Conservation (phyloP, 495 filamentous ascomycete genomes). For the Trichoderma reesei region DNA sequence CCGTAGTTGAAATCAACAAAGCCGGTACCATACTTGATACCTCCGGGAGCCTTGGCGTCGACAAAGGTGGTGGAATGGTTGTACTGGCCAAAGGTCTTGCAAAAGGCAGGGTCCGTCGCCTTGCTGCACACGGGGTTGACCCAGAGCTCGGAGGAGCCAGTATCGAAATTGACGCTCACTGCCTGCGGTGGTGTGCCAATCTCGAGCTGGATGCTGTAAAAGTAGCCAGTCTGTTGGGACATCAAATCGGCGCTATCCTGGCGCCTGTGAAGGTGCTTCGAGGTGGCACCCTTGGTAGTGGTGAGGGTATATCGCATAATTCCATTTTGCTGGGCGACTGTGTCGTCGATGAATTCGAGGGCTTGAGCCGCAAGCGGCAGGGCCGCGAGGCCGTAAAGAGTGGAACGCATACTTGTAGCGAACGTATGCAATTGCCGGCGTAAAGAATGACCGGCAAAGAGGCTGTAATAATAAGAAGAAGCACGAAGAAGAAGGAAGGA, state of each 20-base stretch:
- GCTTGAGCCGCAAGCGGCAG: not conserved
- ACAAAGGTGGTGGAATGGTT: slow-evolving; percentile 8
- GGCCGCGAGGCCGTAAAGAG: slow-evolving; percentile 1
- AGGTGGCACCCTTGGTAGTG: not conserved
- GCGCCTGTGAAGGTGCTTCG: slow-evolving; percentile 4
- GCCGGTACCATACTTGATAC: slow-evolving; percentile 15
- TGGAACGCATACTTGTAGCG: not conserved
- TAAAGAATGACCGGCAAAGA: slow-evolving; percentile 7
- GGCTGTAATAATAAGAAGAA: not conserved
- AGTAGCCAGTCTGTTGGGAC: slow-evolving; percentile 2
- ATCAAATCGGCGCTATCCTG: not conserved
- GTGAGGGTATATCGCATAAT: slow-evolving; percentile 4
- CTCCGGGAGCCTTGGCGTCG: slow-evolving; percentile 1
- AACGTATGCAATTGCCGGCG: not conserved
- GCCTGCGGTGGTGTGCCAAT: slow-evolving; percentile 22
- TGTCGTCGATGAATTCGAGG: slow-evolving; percentile 2
- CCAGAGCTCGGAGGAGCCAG: slow-evolving; percentile 35
- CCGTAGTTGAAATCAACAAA: slow-evolving; percentile 14
- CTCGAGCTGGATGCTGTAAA: slow-evolving; percentile 11
- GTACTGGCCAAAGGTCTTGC: slow-evolving; percentile 21
- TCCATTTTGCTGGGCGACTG: not conserved
- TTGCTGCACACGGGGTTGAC: slow-evolving; percentile 25
- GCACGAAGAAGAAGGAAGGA: not conserved
- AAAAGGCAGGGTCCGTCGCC: slow-evolving; percentile 15
- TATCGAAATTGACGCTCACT: slow-evolving; percentile 29